Conservation (phyloP, 768 basidiomycete species). For the Podaxis rugospora region DNA sequence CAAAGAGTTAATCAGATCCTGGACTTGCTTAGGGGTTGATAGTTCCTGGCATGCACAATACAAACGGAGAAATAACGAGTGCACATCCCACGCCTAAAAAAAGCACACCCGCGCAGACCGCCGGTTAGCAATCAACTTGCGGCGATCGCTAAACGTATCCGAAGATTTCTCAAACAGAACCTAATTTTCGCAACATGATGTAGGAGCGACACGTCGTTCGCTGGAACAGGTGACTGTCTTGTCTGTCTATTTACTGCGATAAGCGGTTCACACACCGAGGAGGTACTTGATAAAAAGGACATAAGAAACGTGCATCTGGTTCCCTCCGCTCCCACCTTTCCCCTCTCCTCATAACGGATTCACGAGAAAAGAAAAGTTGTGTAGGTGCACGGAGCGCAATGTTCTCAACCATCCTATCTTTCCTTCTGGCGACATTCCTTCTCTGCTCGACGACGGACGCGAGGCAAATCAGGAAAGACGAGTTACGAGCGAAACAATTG, state of each 20-base stretch:
- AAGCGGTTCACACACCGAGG: background rate
- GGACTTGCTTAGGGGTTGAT: too few species aligned
- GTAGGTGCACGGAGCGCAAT: background rate
- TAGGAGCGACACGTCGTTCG: background rate
- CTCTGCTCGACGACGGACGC: constrained; percentile 18
- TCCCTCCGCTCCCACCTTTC: background rate
- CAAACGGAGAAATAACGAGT: background rate
- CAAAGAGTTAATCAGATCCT: too few species aligned
- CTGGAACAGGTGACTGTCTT: background rate
- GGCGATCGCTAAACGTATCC: background rate
- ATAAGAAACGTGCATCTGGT: background rate
- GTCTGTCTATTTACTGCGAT: background rate
- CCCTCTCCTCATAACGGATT: background rate
- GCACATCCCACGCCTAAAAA: background rate
- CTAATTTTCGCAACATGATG: background rate
- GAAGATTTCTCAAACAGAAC: background rate
- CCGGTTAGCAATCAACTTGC: background rate
- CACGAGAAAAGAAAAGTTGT: background rate
- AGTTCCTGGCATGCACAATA: background rate
- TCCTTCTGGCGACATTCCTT: constrained; percentile 14
- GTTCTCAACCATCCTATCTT: background rate
- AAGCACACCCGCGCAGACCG: background rate
- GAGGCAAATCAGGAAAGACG: constrained; percentile 33
- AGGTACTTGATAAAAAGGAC: background rate
- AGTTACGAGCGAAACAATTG: constrained; percentile 39